Conservation (phyloP, 768 basidiomycete species). For the Clitopilus passeckerianus region DNA sequence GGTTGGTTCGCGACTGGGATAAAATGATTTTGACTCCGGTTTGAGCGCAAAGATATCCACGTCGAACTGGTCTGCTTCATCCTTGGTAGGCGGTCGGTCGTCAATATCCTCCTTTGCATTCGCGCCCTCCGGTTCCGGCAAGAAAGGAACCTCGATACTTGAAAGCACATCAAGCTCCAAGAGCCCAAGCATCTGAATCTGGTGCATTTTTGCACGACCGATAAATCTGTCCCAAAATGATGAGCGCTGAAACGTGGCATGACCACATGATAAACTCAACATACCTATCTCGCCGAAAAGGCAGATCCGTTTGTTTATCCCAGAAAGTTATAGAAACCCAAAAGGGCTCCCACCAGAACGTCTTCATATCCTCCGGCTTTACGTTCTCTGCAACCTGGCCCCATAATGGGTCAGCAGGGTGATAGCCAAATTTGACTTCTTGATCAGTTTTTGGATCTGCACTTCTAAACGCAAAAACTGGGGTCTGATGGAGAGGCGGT, state of each 20-base stretch:
- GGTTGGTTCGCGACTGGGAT: constrained; percentile 30
- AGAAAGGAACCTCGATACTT: constrained; percentile 81
- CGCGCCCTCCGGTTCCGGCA: constrained; percentile 41
- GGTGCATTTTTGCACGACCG: constrained; percentile 94
- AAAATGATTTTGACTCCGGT: constrained; percentile 25
- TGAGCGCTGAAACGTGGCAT: neutral
- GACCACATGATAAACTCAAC: constrained; percentile 7
- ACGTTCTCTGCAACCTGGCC: constrained; percentile 51
- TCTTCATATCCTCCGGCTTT: constrained; percentile 36
- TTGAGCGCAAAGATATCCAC: constrained; percentile 59
- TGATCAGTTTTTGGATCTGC: constrained; percentile 39
- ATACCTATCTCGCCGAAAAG: constrained; percentile 74
- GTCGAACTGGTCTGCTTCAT: constrained; percentile 73
- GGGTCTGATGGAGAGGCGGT: constrained; percentile 88
- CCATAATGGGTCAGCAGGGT: constrained; percentile 70
- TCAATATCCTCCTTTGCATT: constrained; percentile 28
- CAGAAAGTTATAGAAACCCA: constrained; percentile 81
- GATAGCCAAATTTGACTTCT: constrained; percentile 37
- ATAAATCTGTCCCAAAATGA: constrained; percentile 58
- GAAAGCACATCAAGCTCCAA: constrained; percentile 89
- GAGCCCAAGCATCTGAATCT: constrained; percentile 91
- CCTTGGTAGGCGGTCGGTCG: constrained; percentile 33
- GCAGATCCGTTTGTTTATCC: constrained; percentile 84
- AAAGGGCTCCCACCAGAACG: constrained; percentile 90
- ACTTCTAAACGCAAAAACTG: constrained; percentile 86